These are phyloP conservation scores for Pyrus hybrid DNA, from an alignment of 331 rosid species.

Conservation along the genomic window DNA sequence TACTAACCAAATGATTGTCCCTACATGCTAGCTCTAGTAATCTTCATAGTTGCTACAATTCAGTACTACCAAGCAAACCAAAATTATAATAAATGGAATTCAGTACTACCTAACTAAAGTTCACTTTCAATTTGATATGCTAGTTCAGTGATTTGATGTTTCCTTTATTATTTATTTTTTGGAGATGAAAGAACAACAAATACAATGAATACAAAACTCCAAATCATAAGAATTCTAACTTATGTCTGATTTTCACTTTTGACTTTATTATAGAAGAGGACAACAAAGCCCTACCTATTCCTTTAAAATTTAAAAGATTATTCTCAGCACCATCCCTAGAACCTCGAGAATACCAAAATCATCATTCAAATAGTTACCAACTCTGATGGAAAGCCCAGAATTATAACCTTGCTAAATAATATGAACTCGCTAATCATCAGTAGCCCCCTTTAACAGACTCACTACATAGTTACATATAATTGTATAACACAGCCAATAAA, in stretches of 20 bases:
- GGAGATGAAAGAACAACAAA: too few relatives aligned
- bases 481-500: neutral
- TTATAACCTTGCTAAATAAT: neutral
- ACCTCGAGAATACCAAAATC: neutral
- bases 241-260: neutral
- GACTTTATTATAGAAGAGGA: neutral
- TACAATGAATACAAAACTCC: too few relatives aligned
- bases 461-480: neutral
- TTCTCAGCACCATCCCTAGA: neutral
- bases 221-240: too few relatives aligned
- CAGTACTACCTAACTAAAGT: too few relatives aligned
- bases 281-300: neutral
- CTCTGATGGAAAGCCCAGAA: neutral
- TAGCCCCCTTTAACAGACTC: neutral
- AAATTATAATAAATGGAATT: neutral
- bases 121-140: too few relatives aligned
- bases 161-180: too few relatives aligned
- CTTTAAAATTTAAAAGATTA: neutral
- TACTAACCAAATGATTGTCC: neutral
- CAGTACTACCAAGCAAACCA: neutral
- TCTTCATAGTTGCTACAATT: neutral
- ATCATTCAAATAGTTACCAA: neutral
- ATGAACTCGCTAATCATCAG: neutral
- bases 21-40: neutral
- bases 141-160: too few relatives aligned